phyloP scores from a whole-genome alignment of 108 stramenopile genomes.

The Asterionellopsis glacialis region DNA sequence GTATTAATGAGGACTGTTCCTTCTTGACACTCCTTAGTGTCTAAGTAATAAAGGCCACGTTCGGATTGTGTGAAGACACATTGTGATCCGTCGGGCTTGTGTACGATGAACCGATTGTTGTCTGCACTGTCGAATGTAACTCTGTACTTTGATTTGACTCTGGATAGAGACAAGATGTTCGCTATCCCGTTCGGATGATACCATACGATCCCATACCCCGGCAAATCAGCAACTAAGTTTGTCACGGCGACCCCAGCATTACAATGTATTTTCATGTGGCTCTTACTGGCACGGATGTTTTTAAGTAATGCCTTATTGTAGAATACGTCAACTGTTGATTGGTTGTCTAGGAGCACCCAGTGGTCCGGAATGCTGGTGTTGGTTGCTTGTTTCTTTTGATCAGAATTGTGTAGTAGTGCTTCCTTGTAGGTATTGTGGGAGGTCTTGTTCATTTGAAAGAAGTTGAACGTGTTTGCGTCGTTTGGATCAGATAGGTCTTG shows the following conservation, averaged over 20 bases:
- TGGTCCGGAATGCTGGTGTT: too few relatives aligned
- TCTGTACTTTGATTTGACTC: constrained; percentile 8
- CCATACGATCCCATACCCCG: constrained; percentile 38
- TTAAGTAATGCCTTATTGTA: constrained; percentile 18
- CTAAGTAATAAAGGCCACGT: constrained; percentile 8
- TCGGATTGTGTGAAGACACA: neutral
- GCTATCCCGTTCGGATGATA: constrained; percentile 31
- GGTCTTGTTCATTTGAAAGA: too few relatives aligned
- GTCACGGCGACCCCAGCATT: constrained; percentile 16
- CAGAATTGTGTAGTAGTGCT: too few relatives aligned
- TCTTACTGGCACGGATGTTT: neutral
- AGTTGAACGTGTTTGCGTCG: too few relatives aligned
- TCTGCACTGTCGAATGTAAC: constrained; percentile 25
- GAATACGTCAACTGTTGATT: constrained; percentile 40
- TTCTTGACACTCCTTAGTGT: neutral
- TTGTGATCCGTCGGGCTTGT: neutral
- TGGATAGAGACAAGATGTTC: constrained; percentile 33
- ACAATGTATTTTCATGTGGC: constrained; percentile 12
- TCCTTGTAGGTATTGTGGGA: too few relatives aligned
- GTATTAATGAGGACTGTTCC: neutral
- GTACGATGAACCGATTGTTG: constrained; percentile 6
- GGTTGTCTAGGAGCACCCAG: constrained; percentile 36
- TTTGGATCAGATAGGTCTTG: too few relatives aligned
- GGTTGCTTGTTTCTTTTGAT: too few relatives aligned
- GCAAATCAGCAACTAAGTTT: constrained; percentile 11